Base-by-base conservation (phyloP, 495 filamentous ascomycete species). In the Tuber aestivum region DNA sequence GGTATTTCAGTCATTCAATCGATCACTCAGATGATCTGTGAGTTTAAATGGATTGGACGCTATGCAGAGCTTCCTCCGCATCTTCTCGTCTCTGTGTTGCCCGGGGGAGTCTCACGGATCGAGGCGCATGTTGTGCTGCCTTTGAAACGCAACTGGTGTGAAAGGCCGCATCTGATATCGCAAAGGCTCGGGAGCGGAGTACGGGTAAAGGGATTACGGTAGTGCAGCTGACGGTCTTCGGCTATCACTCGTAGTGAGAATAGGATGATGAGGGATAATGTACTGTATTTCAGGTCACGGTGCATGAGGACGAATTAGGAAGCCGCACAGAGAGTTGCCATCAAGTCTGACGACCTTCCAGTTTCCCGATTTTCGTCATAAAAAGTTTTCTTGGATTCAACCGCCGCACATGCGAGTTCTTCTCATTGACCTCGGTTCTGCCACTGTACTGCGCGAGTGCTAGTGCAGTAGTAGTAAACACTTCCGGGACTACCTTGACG, bases 111-210 rank as follows among this genome's bases (percentile, higher is more conserved):
- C 56, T 35, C 56, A 35, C 3, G 27, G 8, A 27, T 65, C 35
- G 56, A 65, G 56, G 56, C 27, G 56, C 56, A 18, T 65, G 56
- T 65, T 65, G 56, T 65, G 56, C 56, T 65, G 56, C 27, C 27
- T 65, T 65, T 35, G 56, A 65, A 65, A 65, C 56, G 56, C 56
- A 65, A 65, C 27, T 12, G 16, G 56, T 61, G 9, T 27, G 50
- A 61, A 61, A 61, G 50, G 27, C n/a, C 50, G 3, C 50, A 61
- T 65, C 56, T 65, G 56, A 65, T 65, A 65, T 65, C 56, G 56
- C 56, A 65, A 65, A 65, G 27, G 2, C 9, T 27, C 32, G 56
- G 32, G 56, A 18, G 4, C 27, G 14, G 56, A 65, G 27, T 18
- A 35, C 27, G 27, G 56, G 56, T 20, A 65, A 32, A 18, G 27